Evolutionary conservation across 2,329 filamentous ascomycete species (phyloP).

Genomic region (Phialophora verrucosa): DNA sequence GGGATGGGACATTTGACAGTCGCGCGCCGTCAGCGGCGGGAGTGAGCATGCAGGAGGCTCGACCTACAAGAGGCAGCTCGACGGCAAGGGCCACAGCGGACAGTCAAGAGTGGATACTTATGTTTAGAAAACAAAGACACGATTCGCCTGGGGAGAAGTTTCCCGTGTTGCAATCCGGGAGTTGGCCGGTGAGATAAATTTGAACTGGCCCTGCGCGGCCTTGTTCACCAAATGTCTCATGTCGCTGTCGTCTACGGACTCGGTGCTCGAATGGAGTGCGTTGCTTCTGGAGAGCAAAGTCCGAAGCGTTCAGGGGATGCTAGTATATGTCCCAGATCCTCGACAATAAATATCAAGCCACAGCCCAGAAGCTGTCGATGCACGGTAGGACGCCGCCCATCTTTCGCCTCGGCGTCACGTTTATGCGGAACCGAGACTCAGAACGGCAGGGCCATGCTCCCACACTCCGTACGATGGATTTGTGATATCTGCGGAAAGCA

Average conservation of each 20-base stretch:
- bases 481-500: not conserved
- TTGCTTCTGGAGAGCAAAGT: not conserved
- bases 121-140: constrained; percentile 9
- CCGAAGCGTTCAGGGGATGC: not conserved
- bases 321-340: not conserved
- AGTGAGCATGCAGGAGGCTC: not conserved
- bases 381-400: not conserved
- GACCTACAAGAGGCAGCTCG: constrained; percentile 9
- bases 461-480: not conserved
- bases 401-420: not conserved
- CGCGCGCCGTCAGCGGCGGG: not conserved
- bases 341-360: not conserved
- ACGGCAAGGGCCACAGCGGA: not conserved
- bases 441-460: not conserved
- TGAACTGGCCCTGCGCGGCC: not conserved
- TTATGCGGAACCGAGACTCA: not conserved
- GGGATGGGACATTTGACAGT: not conserved
- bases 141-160: not conserved
- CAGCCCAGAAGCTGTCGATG: not conserved
- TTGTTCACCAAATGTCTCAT: not conserved
- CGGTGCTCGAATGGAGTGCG: constrained; percentile 3
- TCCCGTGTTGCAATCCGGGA: constrained; percentile 13
- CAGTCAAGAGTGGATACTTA: constrained; percentile 9
- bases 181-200: constrained; percentile 31
- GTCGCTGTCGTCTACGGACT: not conserved